Conservation (phyloP, 2,329 filamentous ascomycete species). For the Pseudomassariella vexata region DNA sequence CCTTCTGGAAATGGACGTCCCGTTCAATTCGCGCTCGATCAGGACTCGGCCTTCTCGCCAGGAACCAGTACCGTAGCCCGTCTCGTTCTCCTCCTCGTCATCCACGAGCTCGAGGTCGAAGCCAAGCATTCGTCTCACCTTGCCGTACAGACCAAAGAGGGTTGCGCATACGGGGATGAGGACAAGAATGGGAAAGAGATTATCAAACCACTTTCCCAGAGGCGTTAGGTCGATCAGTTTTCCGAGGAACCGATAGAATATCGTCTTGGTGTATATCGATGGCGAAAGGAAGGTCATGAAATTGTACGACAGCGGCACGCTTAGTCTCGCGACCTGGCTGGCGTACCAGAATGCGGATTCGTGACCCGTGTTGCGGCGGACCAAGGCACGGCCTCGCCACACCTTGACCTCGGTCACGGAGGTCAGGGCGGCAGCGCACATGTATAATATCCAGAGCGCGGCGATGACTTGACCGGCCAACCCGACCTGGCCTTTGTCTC, state of each 20-base stretch:
- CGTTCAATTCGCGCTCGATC: conserved; percentile 78
- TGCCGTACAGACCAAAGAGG: conserved; percentile 83
- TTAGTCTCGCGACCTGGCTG: conserved; percentile 85
- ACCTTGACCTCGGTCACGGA: conserved; percentile 91
- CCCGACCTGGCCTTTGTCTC: conserved; percentile 68
- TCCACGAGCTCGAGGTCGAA: conserved; percentile 71
- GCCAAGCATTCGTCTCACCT: conserved; percentile 69
- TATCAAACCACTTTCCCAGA: conserved; percentile 77
- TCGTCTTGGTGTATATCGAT: conserved; percentile 67
- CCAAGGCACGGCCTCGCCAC: conserved; percentile 92
- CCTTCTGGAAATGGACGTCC: conserved; percentile 49
- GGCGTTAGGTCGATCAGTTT: conserved; percentile 76
- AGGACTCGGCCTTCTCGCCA: conserved; percentile 91
- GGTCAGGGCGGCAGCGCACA: conserved; percentile 83
- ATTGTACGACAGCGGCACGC: conserved; percentile 90
- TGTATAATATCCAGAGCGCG: conserved; percentile 87
- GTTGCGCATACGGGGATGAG: conserved; percentile 80
- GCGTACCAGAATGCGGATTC: conserved; percentile 97
- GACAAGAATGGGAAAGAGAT: conserved; percentile 83
- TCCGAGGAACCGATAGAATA: conserved; percentile 85
- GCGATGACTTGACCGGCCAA: conserved; percentile 83
- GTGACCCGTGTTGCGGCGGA: conserved; percentile 83
- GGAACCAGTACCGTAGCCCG: conserved; percentile 67
- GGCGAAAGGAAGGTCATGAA: conserved; percentile 84
- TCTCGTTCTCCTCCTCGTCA: conserved; percentile 60